phyloP scores from a whole-genome alignment of 148 eudicot genomes.

The Rhododendron kiyosumense region DNA sequence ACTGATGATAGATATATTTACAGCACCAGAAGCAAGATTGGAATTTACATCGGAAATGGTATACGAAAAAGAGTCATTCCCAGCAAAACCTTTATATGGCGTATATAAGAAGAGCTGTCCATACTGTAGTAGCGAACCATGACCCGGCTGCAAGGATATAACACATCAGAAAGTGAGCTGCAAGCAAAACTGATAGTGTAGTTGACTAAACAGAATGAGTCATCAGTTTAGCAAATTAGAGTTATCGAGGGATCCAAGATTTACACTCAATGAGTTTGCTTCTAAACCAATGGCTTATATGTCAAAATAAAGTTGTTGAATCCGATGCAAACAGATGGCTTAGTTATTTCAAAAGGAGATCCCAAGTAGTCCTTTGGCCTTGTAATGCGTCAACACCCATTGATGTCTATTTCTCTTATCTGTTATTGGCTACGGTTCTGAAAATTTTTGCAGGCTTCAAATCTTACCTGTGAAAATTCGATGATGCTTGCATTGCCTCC shows the following conservation, averaged over 20 bases:
- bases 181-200: neutral
- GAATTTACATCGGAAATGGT: conserved; percentile 54
- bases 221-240: neutral
- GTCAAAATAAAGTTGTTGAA: neutral
- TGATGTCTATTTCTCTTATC: neutral
- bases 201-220: neutral
- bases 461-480: conserved; percentile 54
- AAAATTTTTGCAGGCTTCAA: neutral
- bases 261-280: neutral
- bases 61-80: conserved; percentile 75
- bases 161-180: neutral
- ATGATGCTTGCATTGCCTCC: conserved; percentile 46
- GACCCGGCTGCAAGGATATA: conserved; percentile 57
- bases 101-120: conserved; percentile 68
- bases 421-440: neutral
- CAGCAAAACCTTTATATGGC: conserved; percentile 76
- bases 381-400: neutral
- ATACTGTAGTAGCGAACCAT: conserved; percentile 69
- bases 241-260: neutral
- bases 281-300: neutral
- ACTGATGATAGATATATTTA: conserved; percentile 52
- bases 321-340: neutral
- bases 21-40: conserved; percentile 57
- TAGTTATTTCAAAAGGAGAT: neutral
- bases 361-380: neutral